phyloP scores from a whole-genome alignment of 2,329 filamentous ascomycete genomes.

The Tolypocladium tropicale region DNA sequence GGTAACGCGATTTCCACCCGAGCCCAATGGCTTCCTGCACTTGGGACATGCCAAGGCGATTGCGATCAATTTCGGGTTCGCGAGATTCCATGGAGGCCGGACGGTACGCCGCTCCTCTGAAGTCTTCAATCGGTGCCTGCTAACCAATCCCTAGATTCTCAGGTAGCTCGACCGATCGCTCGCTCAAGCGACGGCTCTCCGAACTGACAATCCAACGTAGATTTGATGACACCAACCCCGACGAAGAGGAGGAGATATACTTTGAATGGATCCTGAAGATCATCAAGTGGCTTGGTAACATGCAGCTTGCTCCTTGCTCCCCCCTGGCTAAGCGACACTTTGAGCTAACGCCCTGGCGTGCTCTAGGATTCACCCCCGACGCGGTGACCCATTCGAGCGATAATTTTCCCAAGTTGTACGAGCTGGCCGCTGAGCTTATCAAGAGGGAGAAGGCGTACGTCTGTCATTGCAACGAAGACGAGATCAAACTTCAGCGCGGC shows the following conservation, averaged over 20 bases:
- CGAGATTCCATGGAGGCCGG: conserved; percentile 64
- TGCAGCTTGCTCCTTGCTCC: too few species aligned
- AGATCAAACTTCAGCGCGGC: conserved; percentile 81
- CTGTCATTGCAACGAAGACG: conserved; percentile 69
- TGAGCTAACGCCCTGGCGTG: too few species aligned
- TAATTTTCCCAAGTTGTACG: conserved; percentile 75
- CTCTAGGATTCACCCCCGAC: conserved; percentile 37
- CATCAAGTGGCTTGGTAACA: conserved; percentile 57
- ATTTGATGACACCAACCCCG: conserved; percentile 94
- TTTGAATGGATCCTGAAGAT: conserved; percentile 85
- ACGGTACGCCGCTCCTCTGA: not conserved
- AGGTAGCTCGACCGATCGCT: not conserved
- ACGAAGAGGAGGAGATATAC: conserved; percentile 83
- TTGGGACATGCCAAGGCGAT: conserved; percentile 97
- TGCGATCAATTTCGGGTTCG: conserved; percentile 92
- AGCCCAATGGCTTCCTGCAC: conserved; percentile 89
- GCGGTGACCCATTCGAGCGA: conserved; percentile 75
- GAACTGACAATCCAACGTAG: conserved; percentile 22
- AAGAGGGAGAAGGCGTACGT: conserved; percentile 60
- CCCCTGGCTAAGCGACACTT: too few species aligned
- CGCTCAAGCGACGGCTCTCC: too few species aligned
- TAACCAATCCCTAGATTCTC: not conserved
- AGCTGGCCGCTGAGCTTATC: conserved; percentile 75
- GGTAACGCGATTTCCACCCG: conserved; percentile 70
- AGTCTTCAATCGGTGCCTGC: not conserved